Evolutionary conservation across 352 stramenopile genomes (phyloP).

Genomic region (Globisporangium apiculatum): DNA sequence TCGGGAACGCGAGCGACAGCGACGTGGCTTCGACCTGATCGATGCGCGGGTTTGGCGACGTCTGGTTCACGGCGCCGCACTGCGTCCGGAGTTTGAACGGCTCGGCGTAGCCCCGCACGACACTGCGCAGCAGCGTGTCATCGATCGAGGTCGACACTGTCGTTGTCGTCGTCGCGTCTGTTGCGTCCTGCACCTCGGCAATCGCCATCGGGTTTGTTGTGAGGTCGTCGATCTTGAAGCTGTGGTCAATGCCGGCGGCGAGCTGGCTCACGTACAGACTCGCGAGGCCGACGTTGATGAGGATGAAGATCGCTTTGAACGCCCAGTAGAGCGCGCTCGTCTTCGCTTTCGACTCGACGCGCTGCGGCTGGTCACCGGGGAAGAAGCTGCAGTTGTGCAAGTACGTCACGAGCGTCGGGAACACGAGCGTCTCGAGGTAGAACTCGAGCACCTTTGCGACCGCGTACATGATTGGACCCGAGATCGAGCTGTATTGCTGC

Average conservation of each 20-base stretch:
- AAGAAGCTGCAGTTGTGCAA: constrained; percentile 19
- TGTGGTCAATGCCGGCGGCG: constrained; percentile 8
- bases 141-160: background rate
- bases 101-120: constrained; percentile 12
- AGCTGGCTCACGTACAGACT: constrained; percentile 18
- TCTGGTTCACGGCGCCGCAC: constrained; percentile 6
- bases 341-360: constrained; percentile 15
- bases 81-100: constrained; percentile 12
- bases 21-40: constrained; percentile 13
- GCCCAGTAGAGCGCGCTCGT: constrained; percentile 14
- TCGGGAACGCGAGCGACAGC: constrained; percentile 10
- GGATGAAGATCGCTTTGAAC: constrained; percentile 15
- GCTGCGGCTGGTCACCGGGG: constrained; percentile 18
- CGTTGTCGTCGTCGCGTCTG: background rate
- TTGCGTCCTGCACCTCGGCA: background rate
- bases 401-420: constrained; percentile 17
- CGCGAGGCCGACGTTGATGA: constrained; percentile 18
- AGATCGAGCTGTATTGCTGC: constrained; percentile 13
- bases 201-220: background rate
- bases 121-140: constrained; percentile 16
- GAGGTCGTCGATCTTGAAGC: constrained; percentile 8
- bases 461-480: constrained; percentile 14
- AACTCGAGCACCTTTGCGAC: constrained; percentile 15
- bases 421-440: constrained; percentile 18
- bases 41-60: constrained; percentile 1